Base-by-base conservation (phyloP, 148 eudicot species). In the Cornus controversa region DNA sequence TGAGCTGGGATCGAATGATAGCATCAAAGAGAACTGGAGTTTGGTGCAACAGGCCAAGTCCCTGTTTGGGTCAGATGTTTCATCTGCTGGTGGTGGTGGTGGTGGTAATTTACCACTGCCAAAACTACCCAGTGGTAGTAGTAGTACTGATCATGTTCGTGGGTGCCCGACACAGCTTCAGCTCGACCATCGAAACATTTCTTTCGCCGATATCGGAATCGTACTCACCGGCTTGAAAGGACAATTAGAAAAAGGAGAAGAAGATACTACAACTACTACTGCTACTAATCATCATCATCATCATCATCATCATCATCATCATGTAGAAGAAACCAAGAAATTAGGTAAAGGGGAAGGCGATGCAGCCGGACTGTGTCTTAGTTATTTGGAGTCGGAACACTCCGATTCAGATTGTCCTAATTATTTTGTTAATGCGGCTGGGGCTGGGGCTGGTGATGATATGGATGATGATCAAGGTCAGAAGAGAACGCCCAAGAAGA, bases 1-100 rank as follows among this genome's bases (percentile, higher is more conserved):
- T 1, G 98, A 94, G 53, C 57, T 94, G 67, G 97, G 92, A 14
- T 94, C 98, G 1, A 75, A 77, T 8, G 82, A 85, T 3, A 10
- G 82, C 13, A 80, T 89, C 64, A 23, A 74, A 2, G 90, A 94
- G 80, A 86, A 89, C 40, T 90, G 90, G 91, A 76, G 53, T 34
- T 45, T 94, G 50, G 81, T 92, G 22, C 87, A 88, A 22, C 84
- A 82, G 29, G 92, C 85, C 8, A 80, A 82, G 73, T 78, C 81
- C 0, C 76, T 90, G 0, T 88, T 91, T 11, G 90, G 86, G 6
- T 71, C 77, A 0, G 80, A 26, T 47, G 72, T 63, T n/a, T n/a
- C 40, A 45, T 5, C 11, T 2, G 18, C 8, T 31, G 8, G 31
- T n/a, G n/a, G n/a, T n/a, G n/a, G n/a, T n/a, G n/a, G n/a, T n/a